Evolutionary conservation across 495 filamentous ascomycete species (phyloP).

Genomic region (Aspergillus affinis): DNA sequence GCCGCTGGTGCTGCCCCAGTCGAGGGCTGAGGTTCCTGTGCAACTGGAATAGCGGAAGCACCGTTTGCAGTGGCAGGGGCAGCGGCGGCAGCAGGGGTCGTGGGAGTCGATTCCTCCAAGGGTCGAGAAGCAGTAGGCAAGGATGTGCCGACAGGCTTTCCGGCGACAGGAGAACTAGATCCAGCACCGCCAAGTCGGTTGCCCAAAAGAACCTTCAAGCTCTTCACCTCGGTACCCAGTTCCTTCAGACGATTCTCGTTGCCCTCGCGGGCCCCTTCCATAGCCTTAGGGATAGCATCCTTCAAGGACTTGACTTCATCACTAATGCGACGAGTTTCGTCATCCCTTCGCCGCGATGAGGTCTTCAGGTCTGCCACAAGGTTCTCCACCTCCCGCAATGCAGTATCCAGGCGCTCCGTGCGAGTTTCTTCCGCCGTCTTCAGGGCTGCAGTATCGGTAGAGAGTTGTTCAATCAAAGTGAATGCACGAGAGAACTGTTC

Average conservation of each 20-base stretch:
- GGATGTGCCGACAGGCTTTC: conserved; percentile 30
- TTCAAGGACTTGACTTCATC: conserved; percentile 83
- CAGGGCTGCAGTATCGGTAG: conserved; percentile 81
- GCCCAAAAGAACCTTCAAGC: conserved; percentile 81
- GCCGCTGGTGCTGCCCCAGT: conserved; percentile 36
- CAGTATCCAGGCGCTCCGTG: conserved; percentile 79
- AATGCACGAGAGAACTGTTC: conserved; percentile 90
- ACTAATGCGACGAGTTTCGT: conserved; percentile 79
- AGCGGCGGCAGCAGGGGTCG: conserved; percentile 5
- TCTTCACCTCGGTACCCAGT: conserved; percentile 84
- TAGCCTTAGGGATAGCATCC: conserved; percentile 80
- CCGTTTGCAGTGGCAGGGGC: conserved; percentile 27
- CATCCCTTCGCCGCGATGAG: conserved; percentile 73
- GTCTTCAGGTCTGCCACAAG: conserved; percentile 80
- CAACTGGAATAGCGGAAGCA: conserved; percentile 30
- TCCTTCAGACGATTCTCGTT: conserved; percentile 81
- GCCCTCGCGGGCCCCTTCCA: conserved; percentile 81
- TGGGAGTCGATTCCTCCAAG: conserved; percentile 24
- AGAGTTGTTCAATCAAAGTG: conserved; percentile 83
- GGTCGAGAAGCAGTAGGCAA: conserved; percentile 32
- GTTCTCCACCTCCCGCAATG: conserved; percentile 78
- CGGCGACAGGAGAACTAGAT: conserved; percentile 34
- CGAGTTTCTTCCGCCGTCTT: conserved; percentile 83
- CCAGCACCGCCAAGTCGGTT: conserved; percentile 66
- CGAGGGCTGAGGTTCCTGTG: conserved; percentile 36